These are phyloP conservation scores for Lathyrus tuberosus DNA, from an alignment of 306 rosid species.

Conservation along the genomic window DNA sequence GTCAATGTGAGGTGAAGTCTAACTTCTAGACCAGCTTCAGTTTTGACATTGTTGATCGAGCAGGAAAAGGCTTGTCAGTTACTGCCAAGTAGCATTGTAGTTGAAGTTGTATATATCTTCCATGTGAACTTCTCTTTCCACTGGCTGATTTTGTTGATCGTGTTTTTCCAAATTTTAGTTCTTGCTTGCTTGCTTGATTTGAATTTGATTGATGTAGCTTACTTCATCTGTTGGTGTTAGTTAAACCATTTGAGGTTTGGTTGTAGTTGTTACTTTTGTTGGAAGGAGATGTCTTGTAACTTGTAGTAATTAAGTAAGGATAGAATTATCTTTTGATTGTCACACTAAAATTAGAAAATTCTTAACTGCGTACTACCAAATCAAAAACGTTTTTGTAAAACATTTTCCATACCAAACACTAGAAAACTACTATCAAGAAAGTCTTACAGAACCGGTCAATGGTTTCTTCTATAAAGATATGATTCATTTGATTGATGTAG, in stretches of 20 bases:
- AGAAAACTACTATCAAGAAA: too few species aligned
- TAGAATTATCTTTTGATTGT: not conserved
- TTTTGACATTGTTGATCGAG: conserved; percentile 1
- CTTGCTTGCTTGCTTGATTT: not conserved
- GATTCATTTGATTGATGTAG: too few species aligned
- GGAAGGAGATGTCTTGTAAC: not conserved
- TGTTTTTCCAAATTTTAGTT: too few species aligned
- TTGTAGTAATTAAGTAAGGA: not conserved
- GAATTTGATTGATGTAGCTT: not conserved
- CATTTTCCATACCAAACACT: too few species aligned
- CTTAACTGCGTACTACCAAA: too few species aligned
- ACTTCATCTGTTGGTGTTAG: too few species aligned
- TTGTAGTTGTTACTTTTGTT: not conserved
- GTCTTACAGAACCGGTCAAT: too few species aligned
- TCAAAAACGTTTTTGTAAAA: too few species aligned
- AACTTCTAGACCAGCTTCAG: not conserved
- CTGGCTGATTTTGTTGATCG: not conserved
- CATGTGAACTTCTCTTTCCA: not conserved
- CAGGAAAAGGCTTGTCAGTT: not conserved
- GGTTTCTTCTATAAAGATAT: too few species aligned
- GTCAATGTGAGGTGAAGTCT: conserved; percentile 4
- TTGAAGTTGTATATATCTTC: conserved; percentile 7
- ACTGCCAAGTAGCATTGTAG: not conserved
- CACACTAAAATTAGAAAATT: not conserved
- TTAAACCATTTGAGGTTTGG: not conserved